phyloP scores from a whole-genome alignment of 1,284 basidiomycete genomes.

The Heterobasidion occidentale region DNA sequence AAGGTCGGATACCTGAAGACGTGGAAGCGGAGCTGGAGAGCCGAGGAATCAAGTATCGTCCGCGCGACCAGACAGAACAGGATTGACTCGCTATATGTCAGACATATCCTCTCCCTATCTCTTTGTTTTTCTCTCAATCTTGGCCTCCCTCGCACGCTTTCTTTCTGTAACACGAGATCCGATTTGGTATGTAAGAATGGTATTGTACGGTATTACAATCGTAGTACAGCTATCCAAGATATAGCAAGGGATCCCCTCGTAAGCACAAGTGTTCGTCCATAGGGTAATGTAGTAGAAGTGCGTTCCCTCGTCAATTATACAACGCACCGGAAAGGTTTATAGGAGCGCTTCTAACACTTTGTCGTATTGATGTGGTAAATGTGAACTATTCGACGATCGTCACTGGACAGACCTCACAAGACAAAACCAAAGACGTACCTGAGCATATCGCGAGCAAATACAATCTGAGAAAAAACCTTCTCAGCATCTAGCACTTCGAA shows the following conservation, averaged over 20 bases:
- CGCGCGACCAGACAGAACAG: slow-evolving; percentile 68
- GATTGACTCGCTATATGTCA: slow-evolving; percentile 31
- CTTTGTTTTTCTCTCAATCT: not conserved
- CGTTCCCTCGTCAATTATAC: no score
- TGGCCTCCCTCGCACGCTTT: not conserved
- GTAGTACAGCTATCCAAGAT: not conserved
- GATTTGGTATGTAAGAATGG: no score
- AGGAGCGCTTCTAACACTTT: slow-evolving; percentile 57
- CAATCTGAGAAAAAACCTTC: slow-evolving; percentile 72
- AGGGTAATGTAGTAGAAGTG: no score
- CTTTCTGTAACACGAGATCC: not conserved
- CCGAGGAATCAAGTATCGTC: slow-evolving; percentile 74
- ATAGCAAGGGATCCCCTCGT: not conserved
- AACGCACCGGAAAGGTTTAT: slow-evolving; percentile 14
- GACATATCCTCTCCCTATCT: not conserved
- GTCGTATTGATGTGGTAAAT: slow-evolving; percentile 36
- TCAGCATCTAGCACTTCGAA: slow-evolving; percentile 72
- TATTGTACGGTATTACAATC: no score
- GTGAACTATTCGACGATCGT: not conserved
- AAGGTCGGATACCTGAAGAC: slow-evolving; percentile 80
- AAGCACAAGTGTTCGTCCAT: not conserved
- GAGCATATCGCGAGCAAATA: slow-evolving; percentile 77
- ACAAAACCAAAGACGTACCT: slow-evolving; percentile 35
- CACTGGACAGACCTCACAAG: not conserved
- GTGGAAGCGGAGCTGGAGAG: slow-evolving; percentile 72